Evolutionary conservation across 2,329 filamentous ascomycete species (phyloP), one percentile per base, ranked within the genome.

Genomic region (Verticillium tricorpus): DNA sequence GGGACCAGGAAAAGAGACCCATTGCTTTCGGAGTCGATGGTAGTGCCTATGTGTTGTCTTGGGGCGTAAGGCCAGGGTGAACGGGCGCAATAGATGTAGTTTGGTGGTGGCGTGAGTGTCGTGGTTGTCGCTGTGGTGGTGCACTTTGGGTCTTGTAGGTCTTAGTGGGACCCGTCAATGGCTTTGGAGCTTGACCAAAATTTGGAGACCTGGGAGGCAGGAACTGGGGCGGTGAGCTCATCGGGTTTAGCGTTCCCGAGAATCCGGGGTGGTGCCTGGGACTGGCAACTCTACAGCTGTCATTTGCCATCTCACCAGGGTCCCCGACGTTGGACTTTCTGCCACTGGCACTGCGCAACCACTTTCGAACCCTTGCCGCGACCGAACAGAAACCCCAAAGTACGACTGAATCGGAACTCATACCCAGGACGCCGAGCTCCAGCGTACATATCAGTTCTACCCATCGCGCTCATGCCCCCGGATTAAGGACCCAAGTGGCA

Each of bases 1-100:
- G 67, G 62, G 76, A 71, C 64, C 70, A 71, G 64, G 77, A 77
- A 73, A 85, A 80, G 63, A 85, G 69, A 68, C 79, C 82, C 83
- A 85, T 83, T 15, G 14, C 22, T n/a, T n/a, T 19, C 3, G 45
- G 6, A 1, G 11, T 3, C 9, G n/a, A 19, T 8, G 14, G 19
- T 5, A 9, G 19, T 45, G 11, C n/a, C 19, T 3, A 19, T 35
- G 19, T 12, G n/a, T 12, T 52, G 19, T 45, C 8, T n/a, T 19
- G 17, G 7, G 17, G 39, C 39, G 17, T 17, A 9, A n/a, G 6
- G 9, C 12, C 45, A 11, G 19, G 17, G 7, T 52, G 4, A 5
- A 52, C 4, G n/a, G 45, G 19, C 45, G 19, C n/a, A 28, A 11
- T 9, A 19, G n/a, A 6, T 8, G 12, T 14, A 19, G 11, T 11